A percentile compares a stretch with the other conserved stretches of the same genome.
These are phyloP conservation scores for Ophiostoma ips DNA, from an alignment of 2,329 filamentous ascomycete genomes.

Conservation along the genomic window DNA sequence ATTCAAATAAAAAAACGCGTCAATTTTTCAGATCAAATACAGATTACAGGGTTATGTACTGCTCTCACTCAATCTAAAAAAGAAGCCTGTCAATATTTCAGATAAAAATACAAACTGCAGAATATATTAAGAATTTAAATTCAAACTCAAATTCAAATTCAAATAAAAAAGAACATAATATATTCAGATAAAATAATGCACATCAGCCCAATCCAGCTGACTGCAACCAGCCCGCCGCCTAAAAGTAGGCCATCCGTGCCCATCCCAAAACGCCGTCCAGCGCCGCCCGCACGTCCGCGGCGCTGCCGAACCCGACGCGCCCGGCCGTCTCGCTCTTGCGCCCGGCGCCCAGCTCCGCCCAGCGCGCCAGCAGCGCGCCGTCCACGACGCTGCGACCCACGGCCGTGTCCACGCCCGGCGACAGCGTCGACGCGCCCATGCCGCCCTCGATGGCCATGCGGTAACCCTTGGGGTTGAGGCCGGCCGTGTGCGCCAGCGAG, in stretches of 20 bases:
- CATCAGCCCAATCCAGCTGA: neutral
- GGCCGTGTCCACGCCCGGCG: slow-evolving; percentile 41
- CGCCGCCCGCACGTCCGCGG: slow-evolving; percentile 55
- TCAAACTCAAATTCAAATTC: no score
- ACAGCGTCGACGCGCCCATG: slow-evolving; percentile 21
- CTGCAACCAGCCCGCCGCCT: neutral
- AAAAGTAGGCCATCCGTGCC: slow-evolving; percentile 28
- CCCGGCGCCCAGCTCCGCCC: slow-evolving; percentile 61
- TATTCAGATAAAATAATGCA: neutral
- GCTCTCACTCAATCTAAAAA: no score
- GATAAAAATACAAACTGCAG: no score
- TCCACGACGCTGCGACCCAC: slow-evolving; percentile 60
- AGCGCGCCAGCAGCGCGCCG: slow-evolving; percentile 58
- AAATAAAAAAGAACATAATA: neutral
- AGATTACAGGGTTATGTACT: no score
- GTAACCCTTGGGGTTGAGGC: slow-evolving; percentile 72
- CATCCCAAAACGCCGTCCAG: slow-evolving; percentile 49
- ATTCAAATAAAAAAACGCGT: no score
- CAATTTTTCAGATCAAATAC: no score
- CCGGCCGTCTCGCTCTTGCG: slow-evolving; percentile 59
- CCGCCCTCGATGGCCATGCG: slow-evolving; percentile 36
- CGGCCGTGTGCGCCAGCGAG: slow-evolving; percentile 60
- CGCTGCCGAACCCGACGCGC: slow-evolving; percentile 52
- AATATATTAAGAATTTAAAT: no score
- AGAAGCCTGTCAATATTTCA: no score